Evolutionary conservation across 345 rosid species (phyloP), one percentile per base, ranked within the genome.

Genomic region (Moringa oleifera): DNA sequence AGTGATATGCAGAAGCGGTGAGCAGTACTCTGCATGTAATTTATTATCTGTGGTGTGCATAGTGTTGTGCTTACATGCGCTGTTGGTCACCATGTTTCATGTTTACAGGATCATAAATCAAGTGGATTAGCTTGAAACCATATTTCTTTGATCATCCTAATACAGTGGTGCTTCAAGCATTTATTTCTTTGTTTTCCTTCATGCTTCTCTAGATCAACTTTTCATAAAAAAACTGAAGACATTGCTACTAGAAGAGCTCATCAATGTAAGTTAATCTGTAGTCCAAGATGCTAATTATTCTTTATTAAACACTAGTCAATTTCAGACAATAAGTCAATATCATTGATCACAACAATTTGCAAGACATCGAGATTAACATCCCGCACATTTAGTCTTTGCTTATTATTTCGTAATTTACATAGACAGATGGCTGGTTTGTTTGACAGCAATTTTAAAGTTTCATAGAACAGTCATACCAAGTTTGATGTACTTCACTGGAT

Each of bases 401-500:
- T 16, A 41, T 41, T 4, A 41, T 41, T 41, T 41, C 47, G 12
- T 28, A 41, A 11, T 41, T 41, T 41, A 41, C 47, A 41, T 15
- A 4, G 2, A 7, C 16, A 41, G 47, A 41, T 41, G 47, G 17
- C 17, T 41, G 6, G 41, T 66, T 58, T 52, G 50, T 55, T 56
- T 62, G 46, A 72, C 68, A 53, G 24, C 31, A 69, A 58, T 50
- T 53, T 36, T 53, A 70, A 53, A 58, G 50, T 62, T 59, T 54
- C 55, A 62, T 56, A 20, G 59, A 74, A 62, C 41, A 57, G 64
- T 56, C 73, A 62, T 59, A 73, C 75, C 56, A 51, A 56, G 54
- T 62, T 16, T 25, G 54, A 63, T 55, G 49, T 53, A 46, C 49
- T 53, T 21, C 45, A 64, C 51, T 64, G 64, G 72, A 61, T 23